Evolutionary conservation across 441 rosid genomes (phyloP), one percentile per base, ranked within the genome.

Genomic region (Mallotus repandus): DNA sequence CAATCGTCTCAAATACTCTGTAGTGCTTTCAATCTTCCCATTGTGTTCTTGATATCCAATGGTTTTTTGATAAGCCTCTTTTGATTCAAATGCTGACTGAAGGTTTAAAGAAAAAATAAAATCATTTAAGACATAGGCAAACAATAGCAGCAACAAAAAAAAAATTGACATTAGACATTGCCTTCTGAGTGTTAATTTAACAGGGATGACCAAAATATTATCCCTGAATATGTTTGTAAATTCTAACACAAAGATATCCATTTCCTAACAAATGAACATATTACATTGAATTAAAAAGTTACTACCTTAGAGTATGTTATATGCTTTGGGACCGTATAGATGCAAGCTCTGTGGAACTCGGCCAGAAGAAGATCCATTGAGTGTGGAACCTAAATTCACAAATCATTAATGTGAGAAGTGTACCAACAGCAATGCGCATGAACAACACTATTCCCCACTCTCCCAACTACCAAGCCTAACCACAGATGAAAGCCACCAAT

Each of bases 311-410:
- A 81, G 82, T 84, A 86, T 9, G 62, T 67, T 70, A 86, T 69
- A 78, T 91, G 90, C 80, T 88, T 95, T 48, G 98, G 99, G 73
- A 95, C 87, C 11, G 94, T 89, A 83, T 89, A 92, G 76, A 86
- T 87, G 77, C 98, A 95, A 68, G 88, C 96, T 81, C 73, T 84
- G 81, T 94, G 94, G 63, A 94, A 81, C 73, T 92, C 97, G 10
- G 98, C 94, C 67, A 92, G 93, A 80, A 92, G 76, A 80, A 94
- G 74, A 85, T 94, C 97, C 92, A 89, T 87, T 49, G 82, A 82
- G 25, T 84, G 79, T 76, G 96, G 97, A 72, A 87, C 81, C 99
- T 94, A 88, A 29, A 67, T 79, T 64, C 80, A 76, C 74, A 79
- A 75, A 79, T 50, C n/a, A 69, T 55, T 52, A 35, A 50, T 53